A percentile compares a stretch with the other conserved stretches of the same genome.
Conservation (phyloP, 352 stramenopile species). For the Globisporangium alternatum region DNA sequence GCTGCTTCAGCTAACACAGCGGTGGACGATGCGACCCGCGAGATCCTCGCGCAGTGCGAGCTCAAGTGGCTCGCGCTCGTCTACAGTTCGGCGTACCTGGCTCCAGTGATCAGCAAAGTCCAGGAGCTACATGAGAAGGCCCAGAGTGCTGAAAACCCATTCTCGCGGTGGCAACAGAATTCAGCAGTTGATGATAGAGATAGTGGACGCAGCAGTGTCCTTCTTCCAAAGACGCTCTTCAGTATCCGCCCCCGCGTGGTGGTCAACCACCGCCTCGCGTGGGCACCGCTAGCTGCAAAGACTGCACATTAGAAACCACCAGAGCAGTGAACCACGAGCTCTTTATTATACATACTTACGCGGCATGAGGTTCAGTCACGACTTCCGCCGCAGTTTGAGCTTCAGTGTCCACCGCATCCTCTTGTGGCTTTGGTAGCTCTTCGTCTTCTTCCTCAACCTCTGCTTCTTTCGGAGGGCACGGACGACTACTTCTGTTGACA, state of each 20-base stretch:
- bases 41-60: slow-evolving; percentile 8
- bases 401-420: neutral
- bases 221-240: neutral
- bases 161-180: neutral
- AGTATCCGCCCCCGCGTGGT: slow-evolving; percentile 2
- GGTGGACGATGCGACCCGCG: neutral
- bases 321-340: neutral
- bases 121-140: slow-evolving; percentile 1
- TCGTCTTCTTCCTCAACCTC: neutral
- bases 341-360: neutral
- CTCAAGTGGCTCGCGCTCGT: slow-evolving; percentile 10
- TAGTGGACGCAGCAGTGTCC: neutral
- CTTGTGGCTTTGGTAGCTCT: neutral
- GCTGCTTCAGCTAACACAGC: neutral
- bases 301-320: neutral
- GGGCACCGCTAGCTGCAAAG: slow-evolving; percentile 2
- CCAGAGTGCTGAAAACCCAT: neutral
- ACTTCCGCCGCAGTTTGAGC: neutral
- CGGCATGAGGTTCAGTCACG: neutral
- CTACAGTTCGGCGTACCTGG: slow-evolving; percentile 4
- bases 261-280: slow-evolving; percentile 9
- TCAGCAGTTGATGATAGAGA: neutral
- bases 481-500: slow-evolving; percentile 9
- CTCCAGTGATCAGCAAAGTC: neutral
- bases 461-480: neutral